Conservation (phyloP, 2,329 filamentous ascomycete species). For the Periconia sp. region DNA sequence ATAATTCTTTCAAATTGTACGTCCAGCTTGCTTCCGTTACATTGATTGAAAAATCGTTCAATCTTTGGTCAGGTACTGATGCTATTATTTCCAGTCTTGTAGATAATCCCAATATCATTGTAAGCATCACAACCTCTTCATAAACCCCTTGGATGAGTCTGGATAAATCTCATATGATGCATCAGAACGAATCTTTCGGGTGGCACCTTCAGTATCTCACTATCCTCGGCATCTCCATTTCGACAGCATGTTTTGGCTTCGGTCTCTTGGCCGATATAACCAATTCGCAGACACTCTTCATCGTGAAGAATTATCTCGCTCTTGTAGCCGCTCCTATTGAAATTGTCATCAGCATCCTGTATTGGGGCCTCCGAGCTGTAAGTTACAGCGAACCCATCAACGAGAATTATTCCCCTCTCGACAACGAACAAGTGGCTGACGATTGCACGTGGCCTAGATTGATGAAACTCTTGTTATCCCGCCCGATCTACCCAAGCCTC, state of each 20-base stretch:
- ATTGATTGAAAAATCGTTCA: constrained; percentile 26
- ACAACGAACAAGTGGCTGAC: constrained; percentile 16
- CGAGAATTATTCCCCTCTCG: background rate
- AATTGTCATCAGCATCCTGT: constrained; percentile 69
- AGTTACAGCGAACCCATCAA: constrained; percentile 9
- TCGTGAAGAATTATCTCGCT: constrained; percentile 67
- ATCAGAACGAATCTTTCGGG: constrained; percentile 61
- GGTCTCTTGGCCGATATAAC: constrained; percentile 68
- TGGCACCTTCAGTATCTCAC: constrained; percentile 74
- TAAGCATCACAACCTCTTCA: constrained; percentile 11
- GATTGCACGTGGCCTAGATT: constrained; percentile 5
- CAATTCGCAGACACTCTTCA: constrained; percentile 60
- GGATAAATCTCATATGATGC: background rate
- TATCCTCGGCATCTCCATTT: constrained; percentile 68
- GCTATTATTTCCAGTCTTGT: constrained; percentile 22
- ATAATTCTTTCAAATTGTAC: constrained; percentile 45
- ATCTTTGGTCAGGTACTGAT: constrained; percentile 16
- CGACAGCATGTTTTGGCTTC: constrained; percentile 61
- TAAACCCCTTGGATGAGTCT: background rate
- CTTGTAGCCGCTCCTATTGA: constrained; percentile 69
- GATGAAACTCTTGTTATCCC: constrained; percentile 11
- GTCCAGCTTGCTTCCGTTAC: constrained; percentile 5
- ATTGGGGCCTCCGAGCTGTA: constrained; percentile 66
- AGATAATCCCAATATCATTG: constrained; percentile 33
- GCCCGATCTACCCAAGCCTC: constrained; percentile 29